Base-by-base conservation (phyloP, 148 eudicot genomes). In the Nepenthes mirabilis region DNA sequence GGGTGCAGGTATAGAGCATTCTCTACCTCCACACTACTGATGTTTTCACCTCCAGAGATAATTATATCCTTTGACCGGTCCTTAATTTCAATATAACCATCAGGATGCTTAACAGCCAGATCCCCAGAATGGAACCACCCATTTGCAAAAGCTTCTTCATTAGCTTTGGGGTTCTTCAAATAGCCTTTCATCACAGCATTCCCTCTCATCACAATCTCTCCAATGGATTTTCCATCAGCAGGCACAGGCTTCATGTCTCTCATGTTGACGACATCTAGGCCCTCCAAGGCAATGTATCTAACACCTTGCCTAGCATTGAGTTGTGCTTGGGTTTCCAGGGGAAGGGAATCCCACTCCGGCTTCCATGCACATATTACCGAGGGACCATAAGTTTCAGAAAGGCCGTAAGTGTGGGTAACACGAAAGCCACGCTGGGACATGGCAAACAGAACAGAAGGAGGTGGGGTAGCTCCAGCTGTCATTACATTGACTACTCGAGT, bases 391-490 rank as follows among this genome's bases (percentile, higher is more conserved):
- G 96, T 91, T 68, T 87, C 96, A 0, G 95, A 87, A 11, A 91
- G 93, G 67, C 95, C 96, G 1, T 91, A 91, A 6, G 97, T 88
- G 79, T 91, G 97, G 51, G 97, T 52, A 7, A 91, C 94, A 11
- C 83, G 88, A 70, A 91, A 91, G 52, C 97, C 96, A 49, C 60
- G 80, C 34, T 72, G 55, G 14, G 86, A 70, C 97, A 91, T 88
- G 63, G 77, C 86, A 43, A 62, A 75, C 47, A 91, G 86, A 54
- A 91, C 76, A 0, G 87, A 74, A 53, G 94, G 88, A 2, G 97
- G 97, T 6, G 97, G 97, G 23, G 96, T 88, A 1, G 97, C 96
- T 5, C 97, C 97, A 1, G 96, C 97, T 10, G 97, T 91, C 90
- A 83, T 88, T 9, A 82, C 96, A 33, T 85, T 82, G 52, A 91